Evolutionary conservation across 495 filamentous ascomycete genomes (phyloP).

Genomic region (Aspergillus baeticus): DNA sequence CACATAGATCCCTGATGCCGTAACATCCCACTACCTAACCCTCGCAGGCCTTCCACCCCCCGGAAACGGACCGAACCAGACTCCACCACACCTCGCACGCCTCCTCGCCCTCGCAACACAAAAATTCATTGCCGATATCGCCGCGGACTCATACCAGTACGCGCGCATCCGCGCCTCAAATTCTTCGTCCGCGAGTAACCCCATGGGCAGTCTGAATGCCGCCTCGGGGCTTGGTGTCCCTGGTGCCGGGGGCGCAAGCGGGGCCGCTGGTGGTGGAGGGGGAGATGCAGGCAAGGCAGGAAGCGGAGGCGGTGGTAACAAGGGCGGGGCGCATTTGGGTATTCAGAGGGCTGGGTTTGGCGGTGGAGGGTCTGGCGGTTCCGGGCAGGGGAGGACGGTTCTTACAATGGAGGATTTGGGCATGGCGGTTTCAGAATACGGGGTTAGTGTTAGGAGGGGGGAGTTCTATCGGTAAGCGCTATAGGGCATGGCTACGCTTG

Average conservation of each 20-base stretch:
- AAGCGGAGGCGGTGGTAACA: constrained; percentile 14
- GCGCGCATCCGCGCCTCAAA: constrained; percentile 90
- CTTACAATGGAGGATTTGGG: constrained; percentile 98
- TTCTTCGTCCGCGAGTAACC: constrained; percentile 77
- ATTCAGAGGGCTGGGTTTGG: constrained; percentile 90
- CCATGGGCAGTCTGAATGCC: constrained; percentile 80
- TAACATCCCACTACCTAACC: constrained; percentile 96
- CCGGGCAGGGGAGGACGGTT: constrained; percentile 83
- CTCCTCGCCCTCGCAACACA: constrained; percentile 94
- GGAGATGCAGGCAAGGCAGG: constrained; percentile 53
- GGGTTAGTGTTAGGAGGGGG: constrained; percentile 92
- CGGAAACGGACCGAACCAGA: constrained; percentile 74
- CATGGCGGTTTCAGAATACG: constrained; percentile 96
- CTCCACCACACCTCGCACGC: constrained; percentile 82
- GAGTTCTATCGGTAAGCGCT: constrained; percentile 84
- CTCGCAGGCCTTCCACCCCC: constrained; percentile 89
- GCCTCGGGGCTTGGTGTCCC: constrained; percentile 69
- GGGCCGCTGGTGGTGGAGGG: constrained; percentile 51
- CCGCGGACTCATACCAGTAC: constrained; percentile 96
- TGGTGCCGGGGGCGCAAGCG: constrained; percentile 51
- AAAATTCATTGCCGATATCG: constrained; percentile 97
- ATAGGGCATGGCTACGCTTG: background rate
- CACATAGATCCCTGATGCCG: constrained; percentile 88
- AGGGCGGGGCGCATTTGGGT: constrained; percentile 71
- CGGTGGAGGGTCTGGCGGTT: constrained; percentile 86